Evolutionary conservation across 1,139 yeast genomes (phyloP).

Genomic region (Yamadazyma blattariae): DNA sequence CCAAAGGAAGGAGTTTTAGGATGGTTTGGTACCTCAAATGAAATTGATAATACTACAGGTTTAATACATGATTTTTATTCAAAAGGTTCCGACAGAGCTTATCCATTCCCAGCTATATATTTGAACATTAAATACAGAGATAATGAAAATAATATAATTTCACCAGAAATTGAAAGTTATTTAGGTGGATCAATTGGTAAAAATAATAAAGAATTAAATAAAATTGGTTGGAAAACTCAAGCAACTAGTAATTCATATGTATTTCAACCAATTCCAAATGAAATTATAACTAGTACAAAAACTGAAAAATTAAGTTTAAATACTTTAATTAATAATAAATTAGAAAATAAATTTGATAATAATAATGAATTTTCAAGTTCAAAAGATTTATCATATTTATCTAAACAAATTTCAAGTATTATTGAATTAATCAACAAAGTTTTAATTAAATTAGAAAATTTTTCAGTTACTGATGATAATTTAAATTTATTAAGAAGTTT

Average conservation of each 20-base stretch:
- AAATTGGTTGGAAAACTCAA: slow-evolving; percentile 18
- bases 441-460: slow-evolving; percentile 47
- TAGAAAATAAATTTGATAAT: slow-evolving; percentile 17
- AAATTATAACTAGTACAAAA: slow-evolving; percentile 56
- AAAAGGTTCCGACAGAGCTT: slow-evolving; percentile 65
- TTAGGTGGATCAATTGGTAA: slow-evolving; percentile 76
- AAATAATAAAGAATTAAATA: slow-evolving; percentile 17
- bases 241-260: slow-evolving; percentile 48
- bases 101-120: slow-evolving; percentile 77
- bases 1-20: slow-evolving; percentile 82
- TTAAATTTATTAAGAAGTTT: slow-evolving; percentile 63
- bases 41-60: slow-evolving; percentile 74
- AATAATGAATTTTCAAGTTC: slow-evolving; percentile 10
- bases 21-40: slow-evolving; percentile 74
- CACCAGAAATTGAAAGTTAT: slow-evolving; percentile 59
- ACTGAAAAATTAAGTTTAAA: slow-evolving; percentile 59
- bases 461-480: slow-evolving; percentile 45
- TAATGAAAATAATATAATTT: slow-evolving; percentile 34
- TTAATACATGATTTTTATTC: slow-evolving; percentile 82
- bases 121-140: slow-evolving; percentile 54
- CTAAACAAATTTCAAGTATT: slow-evolving; percentile 55
- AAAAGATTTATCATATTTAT: slow-evolving; percentile 41
- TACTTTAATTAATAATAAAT: slow-evolving; percentile 25
- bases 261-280: slow-evolving; percentile 76
- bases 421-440: slow-evolving; percentile 50